Conservation (phyloP, 257 asterid species). For the Vinca minor region DNA sequence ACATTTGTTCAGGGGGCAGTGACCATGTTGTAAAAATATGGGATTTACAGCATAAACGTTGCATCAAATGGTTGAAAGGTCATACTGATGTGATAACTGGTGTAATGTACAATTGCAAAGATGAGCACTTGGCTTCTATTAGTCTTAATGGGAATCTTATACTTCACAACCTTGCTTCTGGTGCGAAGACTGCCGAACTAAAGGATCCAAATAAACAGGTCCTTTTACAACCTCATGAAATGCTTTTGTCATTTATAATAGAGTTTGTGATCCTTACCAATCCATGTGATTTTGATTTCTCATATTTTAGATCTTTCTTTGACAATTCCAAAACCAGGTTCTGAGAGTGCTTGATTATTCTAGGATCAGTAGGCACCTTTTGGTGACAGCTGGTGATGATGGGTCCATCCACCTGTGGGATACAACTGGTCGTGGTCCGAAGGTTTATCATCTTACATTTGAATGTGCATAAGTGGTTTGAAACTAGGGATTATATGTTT, state of each 20-base stretch:
- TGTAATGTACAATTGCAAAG: slow-evolving; percentile 91
- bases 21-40: slow-evolving; percentile 90
- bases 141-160: slow-evolving; percentile 92
- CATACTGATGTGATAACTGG: slow-evolving; percentile 83
- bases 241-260: slow-evolving; percentile 12
- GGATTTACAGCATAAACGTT: slow-evolving; percentile 93
- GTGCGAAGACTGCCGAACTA: slow-evolving; percentile 84
- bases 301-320: slow-evolving; percentile 22
- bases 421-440: slow-evolving; percentile 90
- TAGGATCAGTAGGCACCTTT: slow-evolving; percentile 85
- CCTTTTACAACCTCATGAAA: slow-evolving; percentile 18
- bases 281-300: slow-evolving; percentile 19
- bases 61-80: slow-evolving; percentile 95
- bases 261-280: slow-evolving; percentile 7
- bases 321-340: slow-evolving; percentile 53
- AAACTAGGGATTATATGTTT: slow-evolving; percentile 11
- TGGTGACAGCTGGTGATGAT: slow-evolving; percentile 99
- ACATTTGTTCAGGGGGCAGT: slow-evolving; percentile 91
- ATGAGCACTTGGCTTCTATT: slow-evolving; percentile 92
- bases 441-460: slow-evolving; percentile 55
- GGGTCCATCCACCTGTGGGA: slow-evolving; percentile 98
- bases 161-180: slow-evolving; percentile 96
- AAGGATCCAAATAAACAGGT: slow-evolving; percentile 97
- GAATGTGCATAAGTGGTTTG: slow-evolving; percentile 8
- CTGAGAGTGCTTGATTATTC: slow-evolving; percentile 93